Evolutionary conservation across 1,284 basidiomycete species (phyloP).

Genomic region (Cystobasidiaceae sp.): DNA sequence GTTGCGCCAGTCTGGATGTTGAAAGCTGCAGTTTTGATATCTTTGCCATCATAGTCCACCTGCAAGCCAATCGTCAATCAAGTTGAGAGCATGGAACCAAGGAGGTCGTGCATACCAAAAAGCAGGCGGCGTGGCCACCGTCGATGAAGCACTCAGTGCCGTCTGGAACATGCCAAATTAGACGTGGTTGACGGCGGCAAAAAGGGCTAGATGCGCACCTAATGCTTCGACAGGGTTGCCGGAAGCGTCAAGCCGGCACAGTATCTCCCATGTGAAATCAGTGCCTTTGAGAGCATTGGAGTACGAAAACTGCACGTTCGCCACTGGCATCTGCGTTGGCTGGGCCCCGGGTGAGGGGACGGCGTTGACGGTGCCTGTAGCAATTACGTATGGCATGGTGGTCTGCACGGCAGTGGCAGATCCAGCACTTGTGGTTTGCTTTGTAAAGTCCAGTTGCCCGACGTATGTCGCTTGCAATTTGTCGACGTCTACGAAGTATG

Average conservation of each 20-base stretch:
- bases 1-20: neutral
- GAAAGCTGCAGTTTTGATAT: neutral
- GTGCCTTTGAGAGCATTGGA: neutral
- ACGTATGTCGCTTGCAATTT: neutral
- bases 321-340: neutral
- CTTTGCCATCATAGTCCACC: neutral
- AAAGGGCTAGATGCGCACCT: neutral
- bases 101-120: neutral
- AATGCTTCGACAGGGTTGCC: neutral
- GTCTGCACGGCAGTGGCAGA: neutral
- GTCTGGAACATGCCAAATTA: neutral
- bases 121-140: neutral
- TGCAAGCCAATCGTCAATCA: neutral
- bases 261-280: constrained; percentile 5
- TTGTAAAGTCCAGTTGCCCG: neutral
- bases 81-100: neutral
- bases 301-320: neutral
- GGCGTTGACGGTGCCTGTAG: neutral
- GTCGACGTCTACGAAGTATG: neutral
- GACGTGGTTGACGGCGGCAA: neutral
- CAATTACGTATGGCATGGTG: neutral
- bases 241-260: constrained; percentile 7
- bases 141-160: neutral
- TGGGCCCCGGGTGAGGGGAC: neutral
- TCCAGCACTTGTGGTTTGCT: neutral